phyloP scores from a whole-genome alignment of 2,329 filamentous ascomycete species.

The Sporothrix variecibatus region DNA sequence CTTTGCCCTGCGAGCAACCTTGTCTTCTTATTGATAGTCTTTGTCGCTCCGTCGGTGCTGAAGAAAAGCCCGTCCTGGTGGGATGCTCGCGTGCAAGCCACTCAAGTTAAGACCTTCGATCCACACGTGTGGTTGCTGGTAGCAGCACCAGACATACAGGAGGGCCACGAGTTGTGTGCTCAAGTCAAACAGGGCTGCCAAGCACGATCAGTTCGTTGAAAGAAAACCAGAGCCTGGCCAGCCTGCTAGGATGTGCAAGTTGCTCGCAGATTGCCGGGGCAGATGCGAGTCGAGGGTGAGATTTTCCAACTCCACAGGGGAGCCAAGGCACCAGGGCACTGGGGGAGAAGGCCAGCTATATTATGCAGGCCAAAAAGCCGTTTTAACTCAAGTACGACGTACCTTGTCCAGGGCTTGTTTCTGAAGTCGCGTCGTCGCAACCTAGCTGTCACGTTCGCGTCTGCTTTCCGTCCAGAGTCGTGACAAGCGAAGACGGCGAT shows the following conservation, averaged over 20 bases:
- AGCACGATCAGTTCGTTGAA: background rate
- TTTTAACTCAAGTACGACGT: background rate
- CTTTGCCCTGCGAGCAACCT: conserved; percentile 15
- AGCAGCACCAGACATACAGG: background rate
- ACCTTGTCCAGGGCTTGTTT: background rate
- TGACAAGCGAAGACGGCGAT: background rate
- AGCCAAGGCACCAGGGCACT: background rate
- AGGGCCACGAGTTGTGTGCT: background rate
- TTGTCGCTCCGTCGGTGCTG: background rate
- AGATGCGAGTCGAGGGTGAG: conserved; percentile 4
- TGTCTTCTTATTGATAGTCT: background rate
- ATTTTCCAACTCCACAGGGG: conserved; percentile 11
- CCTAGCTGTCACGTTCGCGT: background rate
- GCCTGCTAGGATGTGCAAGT: background rate
- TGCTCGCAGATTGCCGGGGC: conserved; percentile 16
- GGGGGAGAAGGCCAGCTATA: background rate
- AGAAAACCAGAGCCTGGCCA: background rate
- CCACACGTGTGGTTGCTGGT: background rate
- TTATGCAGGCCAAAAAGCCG: background rate
- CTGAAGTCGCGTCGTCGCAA: background rate
- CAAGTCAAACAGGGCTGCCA: conserved; percentile 12
- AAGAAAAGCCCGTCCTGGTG: background rate
- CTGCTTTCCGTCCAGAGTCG: background rate
- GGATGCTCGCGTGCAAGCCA: background rate
- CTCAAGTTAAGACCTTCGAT: background rate